Conservation (phyloP, 345 rosid genomes). For the Erucastrum elatum region DNA sequence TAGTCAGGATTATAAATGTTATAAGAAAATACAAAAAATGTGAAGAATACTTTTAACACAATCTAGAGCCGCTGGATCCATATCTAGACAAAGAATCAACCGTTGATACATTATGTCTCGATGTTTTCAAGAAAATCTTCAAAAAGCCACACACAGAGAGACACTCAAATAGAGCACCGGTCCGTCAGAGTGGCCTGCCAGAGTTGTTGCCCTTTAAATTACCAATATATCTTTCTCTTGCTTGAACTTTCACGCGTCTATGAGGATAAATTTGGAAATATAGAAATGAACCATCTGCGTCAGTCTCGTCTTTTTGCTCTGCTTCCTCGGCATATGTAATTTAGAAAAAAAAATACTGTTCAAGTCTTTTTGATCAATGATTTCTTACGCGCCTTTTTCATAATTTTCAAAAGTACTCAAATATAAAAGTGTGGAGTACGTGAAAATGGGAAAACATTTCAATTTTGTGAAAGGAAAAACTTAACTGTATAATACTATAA, state of each 20-base stretch:
- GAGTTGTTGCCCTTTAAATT: conserved; percentile 9
- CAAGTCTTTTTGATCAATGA: conserved; percentile 21
- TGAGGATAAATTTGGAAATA: not conserved
- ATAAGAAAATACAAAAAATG: too few species aligned
- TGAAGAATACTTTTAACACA: not conserved
- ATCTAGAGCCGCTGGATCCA: conserved; percentile 27
- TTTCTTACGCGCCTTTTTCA: not conserved
- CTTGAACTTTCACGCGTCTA: not conserved
- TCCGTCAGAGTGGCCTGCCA: conserved; percentile 43
- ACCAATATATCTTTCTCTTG: not conserved
- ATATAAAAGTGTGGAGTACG: conserved; percentile 7
- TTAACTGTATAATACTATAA: too few species aligned
- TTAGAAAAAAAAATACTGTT: not conserved
- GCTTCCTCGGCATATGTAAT: conserved; percentile 40
- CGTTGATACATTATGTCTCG: conserved; percentile 39
- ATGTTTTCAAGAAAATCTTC: conserved; percentile 38
- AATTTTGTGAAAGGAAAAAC: not conserved
- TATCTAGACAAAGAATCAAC: conserved; percentile 20
- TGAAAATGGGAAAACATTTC: conserved; percentile 8
- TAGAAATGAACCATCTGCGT: conserved; percentile 40
- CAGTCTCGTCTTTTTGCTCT: conserved; percentile 40
- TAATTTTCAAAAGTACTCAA: conserved; percentile 7
- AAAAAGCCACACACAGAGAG: conserved; percentile 39
- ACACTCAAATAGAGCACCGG: conserved; percentile 42
- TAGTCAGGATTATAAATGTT: not conserved